Base-by-base conservation (phyloP, 2,329 filamentous ascomycete genomes). In the Colletotrichum musicola region DNA sequence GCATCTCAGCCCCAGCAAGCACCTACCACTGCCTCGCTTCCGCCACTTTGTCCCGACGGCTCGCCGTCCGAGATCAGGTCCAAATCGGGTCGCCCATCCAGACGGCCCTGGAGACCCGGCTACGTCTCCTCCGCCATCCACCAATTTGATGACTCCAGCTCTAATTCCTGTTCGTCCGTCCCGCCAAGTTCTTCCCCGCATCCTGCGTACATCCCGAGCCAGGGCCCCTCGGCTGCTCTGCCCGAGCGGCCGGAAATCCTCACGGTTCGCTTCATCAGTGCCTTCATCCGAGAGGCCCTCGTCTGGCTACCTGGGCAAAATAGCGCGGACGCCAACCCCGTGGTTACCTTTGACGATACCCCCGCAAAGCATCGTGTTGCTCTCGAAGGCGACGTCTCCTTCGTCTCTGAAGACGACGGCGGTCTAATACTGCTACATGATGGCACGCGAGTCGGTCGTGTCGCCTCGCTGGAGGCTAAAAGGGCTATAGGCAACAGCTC, bases 271-370 rank as follows among this genome's bases (percentile, higher is more conserved):
- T n/a, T 53, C 50, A 10, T 53, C 22, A 16, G 12, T 5, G 13
- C 50, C 6, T 53, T 53, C 7, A 53, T 53, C 25, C 13, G 50
- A 53, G 12, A 53, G 27, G 50, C 50, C n/a, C 50, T 53, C 27
- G 25, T 16, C 27, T 53, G 50, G 50, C 27, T 53, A 30, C 50
- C 50, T 16, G 6, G 12, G 25, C 50, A 53, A 16, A 35, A 35
- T 14, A 30, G 16, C 50, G 12, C 25, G 10, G 5, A 53, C 13
- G 50, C 50, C 25, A 16, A 53, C 50, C 50, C 50, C 12, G 50
- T 53, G 4, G 25, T 53, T 16, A 14, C 10, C 12, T 38, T 53
- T 6, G 50, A 53, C 5, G 50, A 53, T 30, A 9, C 50, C 22
- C 50, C 13, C 7, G 50, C 50, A 5, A 30, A 12, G 22, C n/a